Conservation (phyloP, 2,329 filamentous ascomycete genomes). For the Chaetomium globosum region DNA sequence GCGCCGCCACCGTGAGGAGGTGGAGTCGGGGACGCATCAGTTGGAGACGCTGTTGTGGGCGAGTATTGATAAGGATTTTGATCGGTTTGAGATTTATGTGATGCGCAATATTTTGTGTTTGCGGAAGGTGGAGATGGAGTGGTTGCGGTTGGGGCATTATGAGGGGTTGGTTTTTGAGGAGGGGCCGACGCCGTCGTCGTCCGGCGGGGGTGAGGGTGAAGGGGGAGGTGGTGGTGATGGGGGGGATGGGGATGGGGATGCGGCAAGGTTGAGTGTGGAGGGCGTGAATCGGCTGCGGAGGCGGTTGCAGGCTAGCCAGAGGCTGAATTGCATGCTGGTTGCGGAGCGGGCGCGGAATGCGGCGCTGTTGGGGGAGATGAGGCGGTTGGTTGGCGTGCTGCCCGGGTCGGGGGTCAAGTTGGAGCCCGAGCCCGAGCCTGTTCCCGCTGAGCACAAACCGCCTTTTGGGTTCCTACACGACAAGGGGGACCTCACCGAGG, state of each 20-base stretch:
- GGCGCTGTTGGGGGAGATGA: conserved; percentile 66
- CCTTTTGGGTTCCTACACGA: conserved; percentile 62
- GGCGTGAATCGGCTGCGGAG: conserved; percentile 71
- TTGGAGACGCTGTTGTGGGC: conserved; percentile 80
- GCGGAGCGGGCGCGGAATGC: conserved; percentile 74
- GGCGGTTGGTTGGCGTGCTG: conserved; percentile 45
- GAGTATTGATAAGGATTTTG: conserved; percentile 81
- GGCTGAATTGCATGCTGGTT: conserved; percentile 69
- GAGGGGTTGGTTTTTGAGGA: conserved; percentile 61
- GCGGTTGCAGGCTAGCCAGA: conserved; percentile 76
- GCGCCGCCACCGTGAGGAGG: conserved; percentile 65
- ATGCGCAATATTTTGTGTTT: conserved; percentile 82
- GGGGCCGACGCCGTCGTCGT: neutral
- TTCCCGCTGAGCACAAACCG: conserved; percentile 24
- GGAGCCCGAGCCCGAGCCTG: conserved; percentile 23
- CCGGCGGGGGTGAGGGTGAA: conserved; percentile 4
- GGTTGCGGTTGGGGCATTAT: conserved; percentile 84
- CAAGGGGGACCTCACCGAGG: conserved; percentile 54
- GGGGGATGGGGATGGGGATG: neutral
- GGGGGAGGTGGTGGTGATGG: neutral
- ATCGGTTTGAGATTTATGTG: conserved; percentile 86
- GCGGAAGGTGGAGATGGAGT: conserved; percentile 68
- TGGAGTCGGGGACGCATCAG: conserved; percentile 85
- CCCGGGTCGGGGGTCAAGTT: conserved; percentile 36
- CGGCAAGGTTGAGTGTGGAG: conserved; percentile 59